Base-by-base conservation (phyloP, 2,329 filamentous ascomycete genomes). In the Atkinsonella texensis region DNA sequence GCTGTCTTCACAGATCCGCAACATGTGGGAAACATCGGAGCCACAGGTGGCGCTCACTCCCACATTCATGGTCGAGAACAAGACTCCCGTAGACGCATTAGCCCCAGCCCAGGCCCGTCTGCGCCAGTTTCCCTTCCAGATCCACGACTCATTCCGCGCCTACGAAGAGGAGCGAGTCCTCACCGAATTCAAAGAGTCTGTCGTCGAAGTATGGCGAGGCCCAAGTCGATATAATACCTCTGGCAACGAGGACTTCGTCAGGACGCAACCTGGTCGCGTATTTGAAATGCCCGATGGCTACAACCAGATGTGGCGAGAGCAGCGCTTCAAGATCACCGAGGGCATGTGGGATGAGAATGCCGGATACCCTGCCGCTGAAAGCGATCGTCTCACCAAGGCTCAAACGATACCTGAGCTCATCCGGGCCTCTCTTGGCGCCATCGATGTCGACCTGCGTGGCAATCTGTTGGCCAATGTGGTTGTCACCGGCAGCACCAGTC, bases 261-360 rank as follows among this genome's bases (percentile, higher is more conserved):
- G 80, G 65, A 76, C 71, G 44, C 81, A 83, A 57, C 87, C 89
- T 1, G 87, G 88, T 41, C 84, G 89, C 49, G 86, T 93, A 11
- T 98, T 96, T 62, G 93, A 98, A 73, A 93, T 98, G 79, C 93
- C 93, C 10, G 89, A 97, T 64, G 93, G 93, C 48, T 90, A 85
- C 72, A 98, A 97, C 73, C 87, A 95, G 67, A 85, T 95, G 70
- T 98, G 95, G 74, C 85, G 87, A 55, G 79, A 84, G 52, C 90
- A 96, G 67, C 84, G 93, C 48, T 96, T 85, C 76, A 81, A 83
- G 58, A 85, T 89, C 11, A 84, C 85, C 1, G 93, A 98, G 70
- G 87, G 87, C 42, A 79, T 98, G 66, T 98, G 93, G 76, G 91
- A 97, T 65, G 85, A 89, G 59, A 82, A 81, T 50, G 86, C 85